Conservation (phyloP, 768 basidiomycete genomes). For the Ephemerocybe angulata region DNA sequence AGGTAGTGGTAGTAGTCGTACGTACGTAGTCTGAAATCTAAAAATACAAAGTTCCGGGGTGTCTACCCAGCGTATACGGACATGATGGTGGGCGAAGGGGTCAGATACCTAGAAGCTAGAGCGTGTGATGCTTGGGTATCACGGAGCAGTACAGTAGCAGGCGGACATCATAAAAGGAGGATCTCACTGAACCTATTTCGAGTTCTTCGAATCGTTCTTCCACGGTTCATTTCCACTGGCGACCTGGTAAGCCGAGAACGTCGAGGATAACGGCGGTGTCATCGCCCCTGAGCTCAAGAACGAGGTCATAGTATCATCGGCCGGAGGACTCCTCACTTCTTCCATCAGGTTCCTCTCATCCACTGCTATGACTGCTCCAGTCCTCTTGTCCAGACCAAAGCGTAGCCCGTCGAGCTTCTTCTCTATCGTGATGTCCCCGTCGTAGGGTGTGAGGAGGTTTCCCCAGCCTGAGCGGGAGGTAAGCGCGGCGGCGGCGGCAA, state of each 20-base stretch:
- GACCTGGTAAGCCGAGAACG: constrained; percentile 20
- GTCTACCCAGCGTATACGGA: too few species aligned
- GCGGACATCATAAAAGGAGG: too few species aligned
- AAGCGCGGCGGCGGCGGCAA: constrained; percentile 53
- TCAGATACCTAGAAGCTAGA: too few species aligned
- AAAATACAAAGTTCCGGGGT: too few species aligned
- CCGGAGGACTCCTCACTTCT: neutral
- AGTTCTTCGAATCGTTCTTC: constrained; percentile 1
- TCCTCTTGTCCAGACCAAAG: constrained; percentile 54
- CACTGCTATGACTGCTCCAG: constrained; percentile 61
- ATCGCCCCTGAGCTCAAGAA: constrained; percentile 24
- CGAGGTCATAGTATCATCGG: constrained; percentile 37
- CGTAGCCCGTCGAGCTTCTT: constrained; percentile 47
- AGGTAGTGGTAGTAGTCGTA: too few species aligned
- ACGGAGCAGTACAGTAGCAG: too few species aligned
- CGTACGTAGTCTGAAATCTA: too few species aligned
- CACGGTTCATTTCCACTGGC: constrained; percentile 14
- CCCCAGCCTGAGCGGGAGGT: constrained; percentile 63
- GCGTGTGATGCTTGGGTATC: too few species aligned
- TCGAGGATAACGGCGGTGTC: constrained; percentile 18
- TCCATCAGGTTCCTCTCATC: constrained; percentile 32
- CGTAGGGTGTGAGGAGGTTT: constrained; percentile 56
- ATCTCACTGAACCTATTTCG: too few species aligned
- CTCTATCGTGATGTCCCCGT: constrained; percentile 42
- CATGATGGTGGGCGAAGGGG: too few species aligned